phyloP scores from a whole-genome alignment of 352 stramenopile species.

The Phytopythium cucurbitacearum region DNA sequence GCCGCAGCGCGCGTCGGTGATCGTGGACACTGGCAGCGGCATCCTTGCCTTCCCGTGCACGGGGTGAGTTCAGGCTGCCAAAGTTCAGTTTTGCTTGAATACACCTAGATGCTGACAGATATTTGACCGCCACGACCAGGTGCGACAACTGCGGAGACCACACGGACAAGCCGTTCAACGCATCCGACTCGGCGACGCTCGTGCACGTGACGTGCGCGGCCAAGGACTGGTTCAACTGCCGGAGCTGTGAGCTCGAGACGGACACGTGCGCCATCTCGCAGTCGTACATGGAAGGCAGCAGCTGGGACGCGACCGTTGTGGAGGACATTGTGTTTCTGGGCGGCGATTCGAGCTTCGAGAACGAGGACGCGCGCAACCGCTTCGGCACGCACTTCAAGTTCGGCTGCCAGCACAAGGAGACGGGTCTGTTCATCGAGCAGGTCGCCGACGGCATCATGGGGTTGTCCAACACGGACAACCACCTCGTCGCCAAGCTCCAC shows the following conservation, averaged over 20 bases:
- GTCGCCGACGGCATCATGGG: conserved; percentile 85
- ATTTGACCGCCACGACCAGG: conserved; percentile 10
- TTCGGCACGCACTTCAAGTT: conserved; percentile 80
- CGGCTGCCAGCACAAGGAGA: conserved; percentile 74
- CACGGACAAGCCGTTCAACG: conserved; percentile 67
- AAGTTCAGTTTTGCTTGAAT: background rate
- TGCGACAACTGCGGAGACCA: conserved; percentile 66
- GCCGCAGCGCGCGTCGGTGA: conserved; percentile 77
- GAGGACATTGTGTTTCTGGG: conserved; percentile 79
- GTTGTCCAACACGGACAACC: conserved; percentile 63
- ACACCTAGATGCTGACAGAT: background rate
- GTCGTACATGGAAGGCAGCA: conserved; percentile 86
- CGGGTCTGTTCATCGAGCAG: conserved; percentile 76
- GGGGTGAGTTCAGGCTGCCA: conserved; percentile 23
- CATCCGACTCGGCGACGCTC: conserved; percentile 59
- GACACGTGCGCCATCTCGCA: conserved; percentile 67
- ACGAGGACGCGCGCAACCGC: conserved; percentile 43
- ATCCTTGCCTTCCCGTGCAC: conserved; percentile 83
- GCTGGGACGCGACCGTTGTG: conserved; percentile 74
- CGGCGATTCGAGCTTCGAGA: conserved; percentile 43
- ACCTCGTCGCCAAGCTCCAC: conserved; percentile 73
- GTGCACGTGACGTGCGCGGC: conserved; percentile 60
- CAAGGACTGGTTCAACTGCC: conserved; percentile 51
- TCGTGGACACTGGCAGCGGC: conserved; percentile 76
- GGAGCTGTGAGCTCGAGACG: conserved; percentile 29